A percentile compares a stretch with the other conserved stretches of the same genome.
Conservation (phyloP, 805 yeast genomes). For the Saccharomycopsis malanga region DNA sequence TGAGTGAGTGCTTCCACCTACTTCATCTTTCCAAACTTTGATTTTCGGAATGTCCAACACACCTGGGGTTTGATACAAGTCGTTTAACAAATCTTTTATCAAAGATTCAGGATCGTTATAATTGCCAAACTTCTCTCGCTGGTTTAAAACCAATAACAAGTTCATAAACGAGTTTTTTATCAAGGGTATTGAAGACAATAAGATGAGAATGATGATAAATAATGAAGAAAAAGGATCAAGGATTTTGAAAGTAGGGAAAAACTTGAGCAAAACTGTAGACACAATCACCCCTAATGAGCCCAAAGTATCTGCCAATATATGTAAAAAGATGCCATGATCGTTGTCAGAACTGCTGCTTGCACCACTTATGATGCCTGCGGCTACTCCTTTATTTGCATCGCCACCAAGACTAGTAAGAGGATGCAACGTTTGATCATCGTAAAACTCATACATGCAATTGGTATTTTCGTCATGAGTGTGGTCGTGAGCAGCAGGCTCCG, state of each 20-base stretch:
- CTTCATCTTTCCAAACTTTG: slow-evolving; percentile 69
- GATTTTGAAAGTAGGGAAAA: slow-evolving; percentile 62
- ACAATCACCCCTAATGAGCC: slow-evolving; percentile 97
- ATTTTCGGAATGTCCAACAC: slow-evolving; percentile 83
- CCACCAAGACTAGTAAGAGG: slow-evolving; percentile 9
- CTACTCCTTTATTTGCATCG: too few relatives aligned
- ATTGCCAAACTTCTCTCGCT: slow-evolving; percentile 44
- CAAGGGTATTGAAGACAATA: slow-evolving; percentile 77
- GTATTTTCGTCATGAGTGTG: slow-evolving; percentile 27
- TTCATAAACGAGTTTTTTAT: slow-evolving; percentile 73
- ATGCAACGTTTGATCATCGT: slow-evolving; percentile 19
- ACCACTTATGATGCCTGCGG: background rate
- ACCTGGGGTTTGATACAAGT: slow-evolving; percentile 61
- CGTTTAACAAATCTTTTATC: slow-evolving; percentile 59
- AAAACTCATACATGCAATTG: slow-evolving; percentile 18
- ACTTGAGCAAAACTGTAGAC: slow-evolving; percentile 70
- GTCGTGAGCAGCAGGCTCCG: slow-evolving; percentile 23
- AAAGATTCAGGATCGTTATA: slow-evolving; percentile 16
- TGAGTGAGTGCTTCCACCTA: slow-evolving; percentile 20
- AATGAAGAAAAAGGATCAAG: slow-evolving; percentile 92
- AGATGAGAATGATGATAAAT: slow-evolving; percentile 73
- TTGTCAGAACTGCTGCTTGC: slow-evolving; percentile 20
- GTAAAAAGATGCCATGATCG: slow-evolving; percentile 86
- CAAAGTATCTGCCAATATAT: slow-evolving; percentile 88
- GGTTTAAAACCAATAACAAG: slow-evolving; percentile 55